Percentiles rank a stretch among this genome's conserved stretches.
These are phyloP conservation scores for Trichoderma gamsii DNA, from an alignment of 495 filamentous ascomycete species.

Conservation along the genomic window DNA sequence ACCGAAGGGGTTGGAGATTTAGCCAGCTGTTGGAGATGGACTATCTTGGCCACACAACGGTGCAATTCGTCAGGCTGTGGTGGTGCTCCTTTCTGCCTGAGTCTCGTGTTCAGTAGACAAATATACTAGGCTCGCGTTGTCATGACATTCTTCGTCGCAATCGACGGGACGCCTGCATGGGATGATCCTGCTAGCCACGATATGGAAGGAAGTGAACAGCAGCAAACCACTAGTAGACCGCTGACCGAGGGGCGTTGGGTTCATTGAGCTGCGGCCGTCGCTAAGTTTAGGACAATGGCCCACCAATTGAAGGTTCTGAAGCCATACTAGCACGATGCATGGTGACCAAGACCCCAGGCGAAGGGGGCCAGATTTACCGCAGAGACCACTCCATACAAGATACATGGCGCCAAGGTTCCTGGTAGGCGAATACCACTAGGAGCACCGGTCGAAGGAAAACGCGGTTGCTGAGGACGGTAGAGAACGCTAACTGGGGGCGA, in stretches of 20 bases:
- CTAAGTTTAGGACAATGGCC: background rate
- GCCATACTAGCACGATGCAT: background rate
- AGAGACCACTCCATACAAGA: background rate
- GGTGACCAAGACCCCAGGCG: background rate
- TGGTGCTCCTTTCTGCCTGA: too few species aligned
- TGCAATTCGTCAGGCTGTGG: too few species aligned
- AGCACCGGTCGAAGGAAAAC: conserved; percentile 3
- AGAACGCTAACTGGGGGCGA: conserved; percentile 1
- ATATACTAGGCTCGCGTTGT: too few species aligned
- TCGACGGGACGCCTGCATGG: background rate
- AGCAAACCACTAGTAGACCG: background rate
- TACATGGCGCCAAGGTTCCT: conserved; percentile 12
- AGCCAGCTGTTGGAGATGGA: too few species aligned
- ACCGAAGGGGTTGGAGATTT: background rate
- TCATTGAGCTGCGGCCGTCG: conserved; percentile 3
- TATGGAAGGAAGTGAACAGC: background rate
- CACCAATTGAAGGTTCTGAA: background rate
- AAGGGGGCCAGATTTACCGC: conserved; percentile 13
- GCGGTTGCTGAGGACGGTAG: conserved; percentile 6
- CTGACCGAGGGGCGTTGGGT: background rate
- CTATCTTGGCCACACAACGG: too few species aligned
- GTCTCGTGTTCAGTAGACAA: too few species aligned
- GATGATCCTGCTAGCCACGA: background rate
- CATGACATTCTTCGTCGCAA: background rate
- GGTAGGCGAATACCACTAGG: conserved; percentile 1